phyloP scores from a whole-genome alignment of 2,329 filamentous ascomycete genomes.

The Diaporthe batatas region DNA sequence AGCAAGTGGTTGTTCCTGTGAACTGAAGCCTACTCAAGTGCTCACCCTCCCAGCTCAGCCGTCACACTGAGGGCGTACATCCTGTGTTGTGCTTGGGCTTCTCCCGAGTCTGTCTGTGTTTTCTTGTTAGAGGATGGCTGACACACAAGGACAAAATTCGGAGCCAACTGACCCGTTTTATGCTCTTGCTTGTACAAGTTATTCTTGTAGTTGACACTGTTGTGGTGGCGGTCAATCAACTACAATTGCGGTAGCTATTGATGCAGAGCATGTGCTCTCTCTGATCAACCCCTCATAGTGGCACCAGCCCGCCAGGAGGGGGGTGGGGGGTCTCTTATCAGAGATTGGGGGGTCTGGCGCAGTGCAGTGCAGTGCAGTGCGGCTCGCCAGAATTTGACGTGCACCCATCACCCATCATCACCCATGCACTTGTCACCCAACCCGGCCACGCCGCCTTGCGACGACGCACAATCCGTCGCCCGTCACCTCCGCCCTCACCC shows the following conservation, averaged over 20 bases:
- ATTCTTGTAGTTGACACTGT: neutral
- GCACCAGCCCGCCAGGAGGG: neutral
- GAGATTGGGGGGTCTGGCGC: constrained; percentile 4
- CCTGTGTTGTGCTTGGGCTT: neutral
- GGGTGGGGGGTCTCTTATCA: neutral
- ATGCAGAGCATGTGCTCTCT: neutral
- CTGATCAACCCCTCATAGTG: neutral
- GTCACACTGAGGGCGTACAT: constrained; percentile 78
- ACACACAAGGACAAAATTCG: too few relatives aligned
- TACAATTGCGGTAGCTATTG: neutral
- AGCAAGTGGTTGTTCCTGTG: constrained; percentile 10
- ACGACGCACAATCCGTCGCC: neutral
- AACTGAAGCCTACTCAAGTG: constrained; percentile 25
- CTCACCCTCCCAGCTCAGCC: constrained; percentile 78
- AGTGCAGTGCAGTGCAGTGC: neutral
- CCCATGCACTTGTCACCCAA: neutral
- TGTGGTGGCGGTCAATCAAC: neutral
- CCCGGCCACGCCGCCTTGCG: neutral
- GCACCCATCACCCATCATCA: neutral
- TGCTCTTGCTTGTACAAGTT: neutral
- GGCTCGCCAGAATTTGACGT: constrained; percentile 13
- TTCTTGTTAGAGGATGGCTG: neutral
- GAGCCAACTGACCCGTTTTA: neutral
- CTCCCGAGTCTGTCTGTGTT: neutral
- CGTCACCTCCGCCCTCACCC: constrained; percentile 10